Evolutionary conservation across 768 basidiomycete genomes (phyloP).

Genomic region (Harrya chromipes): DNA sequence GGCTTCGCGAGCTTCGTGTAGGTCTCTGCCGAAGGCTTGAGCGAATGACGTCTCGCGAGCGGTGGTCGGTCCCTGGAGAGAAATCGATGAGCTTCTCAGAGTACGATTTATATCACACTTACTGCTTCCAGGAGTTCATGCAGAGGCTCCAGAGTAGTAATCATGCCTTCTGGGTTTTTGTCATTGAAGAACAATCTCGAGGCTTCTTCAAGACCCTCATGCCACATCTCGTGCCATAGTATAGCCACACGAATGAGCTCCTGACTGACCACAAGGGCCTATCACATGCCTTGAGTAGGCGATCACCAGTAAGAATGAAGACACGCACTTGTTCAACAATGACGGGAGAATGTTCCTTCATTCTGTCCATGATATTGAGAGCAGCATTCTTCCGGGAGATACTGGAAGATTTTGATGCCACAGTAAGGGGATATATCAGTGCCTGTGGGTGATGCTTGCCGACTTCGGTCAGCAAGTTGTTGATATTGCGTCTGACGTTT

Average conservation of each 20-base stretch:
- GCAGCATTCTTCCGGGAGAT: conserved; percentile 78
- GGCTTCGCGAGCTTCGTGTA: conserved; percentile 89
- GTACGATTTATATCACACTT: conserved; percentile 19
- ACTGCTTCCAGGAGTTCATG: conserved; percentile 91
- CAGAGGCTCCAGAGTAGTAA: conserved; percentile 84
- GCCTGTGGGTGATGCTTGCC: conserved; percentile 98
- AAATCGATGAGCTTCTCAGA: conserved; percentile 1
- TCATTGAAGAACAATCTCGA: conserved; percentile 96
- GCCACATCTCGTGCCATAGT: conserved; percentile 98
- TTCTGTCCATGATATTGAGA: conserved; percentile 81
- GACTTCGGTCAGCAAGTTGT: conserved; percentile 83
- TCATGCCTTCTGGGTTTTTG: conserved; percentile 97
- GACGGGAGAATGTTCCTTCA: conserved; percentile 84
- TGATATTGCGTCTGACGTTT: conserved; percentile 86
- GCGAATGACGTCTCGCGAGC: conserved; percentile 92
- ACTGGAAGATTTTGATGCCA: conserved; percentile 95
- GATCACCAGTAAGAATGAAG: neutral
- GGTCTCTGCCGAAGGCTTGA: conserved; percentile 90
- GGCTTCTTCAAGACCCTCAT: conserved; percentile 97
- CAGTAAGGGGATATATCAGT: conserved; percentile 91
- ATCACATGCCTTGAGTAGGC: conserved; percentile 3
- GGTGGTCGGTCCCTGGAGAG: conserved; percentile 80
- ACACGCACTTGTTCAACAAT: conserved; percentile 82
- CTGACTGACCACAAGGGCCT: conserved; percentile 86
- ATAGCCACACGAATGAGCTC: conserved; percentile 98